phyloP scores from a whole-genome alignment of 805 yeast species.

The Ogataea siamensis region DNA sequence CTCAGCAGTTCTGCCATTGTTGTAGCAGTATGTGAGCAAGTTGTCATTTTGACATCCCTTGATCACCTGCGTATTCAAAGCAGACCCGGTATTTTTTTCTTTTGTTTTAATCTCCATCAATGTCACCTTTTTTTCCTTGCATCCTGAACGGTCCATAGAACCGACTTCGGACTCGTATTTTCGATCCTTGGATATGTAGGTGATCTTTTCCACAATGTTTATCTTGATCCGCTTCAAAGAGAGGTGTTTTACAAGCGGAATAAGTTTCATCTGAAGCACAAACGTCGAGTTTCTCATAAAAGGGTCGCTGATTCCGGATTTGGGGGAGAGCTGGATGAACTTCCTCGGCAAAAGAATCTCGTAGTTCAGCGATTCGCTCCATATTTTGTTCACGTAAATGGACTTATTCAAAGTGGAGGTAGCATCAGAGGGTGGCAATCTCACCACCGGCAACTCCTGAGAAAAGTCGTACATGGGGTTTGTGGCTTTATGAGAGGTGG shows the following conservation, averaged over 20 bases:
- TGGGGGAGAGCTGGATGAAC: constrained; percentile 61
- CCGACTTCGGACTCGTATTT: constrained; percentile 55
- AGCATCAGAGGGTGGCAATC: constrained; percentile 57
- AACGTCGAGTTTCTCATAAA: constrained; percentile 32
- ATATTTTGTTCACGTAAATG: constrained; percentile 67
- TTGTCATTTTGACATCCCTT: constrained; percentile 58
- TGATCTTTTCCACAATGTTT: constrained; percentile 63
- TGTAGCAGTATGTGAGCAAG: constrained; percentile 55
- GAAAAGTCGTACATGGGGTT: constrained; percentile 34
- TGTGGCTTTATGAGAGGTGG: constrained; percentile 14
- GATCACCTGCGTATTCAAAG: constrained; percentile 59
- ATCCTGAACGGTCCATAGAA: constrained; percentile 32
- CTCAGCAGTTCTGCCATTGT: constrained; percentile 25
- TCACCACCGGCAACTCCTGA: constrained; percentile 44
- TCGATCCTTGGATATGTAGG: constrained; percentile 57
- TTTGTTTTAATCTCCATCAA: constrained; percentile 65
- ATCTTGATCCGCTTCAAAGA: constrained; percentile 61
- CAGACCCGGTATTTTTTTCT: constrained; percentile 34
- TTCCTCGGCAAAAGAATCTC: constrained; percentile 71
- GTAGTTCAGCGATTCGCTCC: constrained; percentile 71
- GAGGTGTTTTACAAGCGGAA: constrained; percentile 63
- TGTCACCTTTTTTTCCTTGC: constrained; percentile 53
- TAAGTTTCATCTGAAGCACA: constrained; percentile 57
- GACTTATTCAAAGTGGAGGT: constrained; percentile 66
- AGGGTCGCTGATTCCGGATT: constrained; percentile 32